Base-by-base conservation (phyloP, 106 monocot species). In the Allium cepa region DNA sequence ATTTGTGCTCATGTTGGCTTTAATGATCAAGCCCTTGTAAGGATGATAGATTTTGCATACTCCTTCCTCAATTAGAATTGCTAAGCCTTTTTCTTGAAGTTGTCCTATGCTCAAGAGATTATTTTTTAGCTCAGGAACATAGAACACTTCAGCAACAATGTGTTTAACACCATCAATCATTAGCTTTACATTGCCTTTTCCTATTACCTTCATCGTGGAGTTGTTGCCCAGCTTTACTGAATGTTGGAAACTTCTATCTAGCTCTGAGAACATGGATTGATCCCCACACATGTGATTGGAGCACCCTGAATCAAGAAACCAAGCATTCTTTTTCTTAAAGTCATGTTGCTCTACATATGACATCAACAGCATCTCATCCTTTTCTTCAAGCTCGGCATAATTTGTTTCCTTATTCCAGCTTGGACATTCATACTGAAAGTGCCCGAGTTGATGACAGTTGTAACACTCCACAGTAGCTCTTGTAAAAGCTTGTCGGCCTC, bases 41-140 rank as follows among this genome's bases (percentile, higher is more conserved):
- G 53, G 53, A 55, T 55, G 53, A 55, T 55, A 55, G 53, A 55
- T 55, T 55, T 55, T 55, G 53, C 53, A 55, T 14, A 55, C 10
- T 1, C 53, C 53, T 55, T 1, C 53, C 53, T 55, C 14, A 14
- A 14, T 55, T 14, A 55, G 14, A 55, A 55, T 55, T 10, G 53
- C 53, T 14, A 55, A 55, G 53, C 10, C 53, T 14, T 1, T 55
- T 55, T 55, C 53, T 55, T 55, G 53, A 10, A 55, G 14, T 14
- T 55, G 10, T 14, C 53, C 53, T 14, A 55, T 55, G 53, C 53
- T 55, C 22, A 22, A 22, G 22, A 22, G 22, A 22, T 22, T 22
- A 22, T 22, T 22, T 22, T 22, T 22, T 22, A 22, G 22, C 22
- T 22, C 22, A 0, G 1, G 22, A 22, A 22, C 22, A 22, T 22